phyloP scores from a whole-genome alignment of 805 yeast species.

The Wickerhamiella kazuoi region DNA sequence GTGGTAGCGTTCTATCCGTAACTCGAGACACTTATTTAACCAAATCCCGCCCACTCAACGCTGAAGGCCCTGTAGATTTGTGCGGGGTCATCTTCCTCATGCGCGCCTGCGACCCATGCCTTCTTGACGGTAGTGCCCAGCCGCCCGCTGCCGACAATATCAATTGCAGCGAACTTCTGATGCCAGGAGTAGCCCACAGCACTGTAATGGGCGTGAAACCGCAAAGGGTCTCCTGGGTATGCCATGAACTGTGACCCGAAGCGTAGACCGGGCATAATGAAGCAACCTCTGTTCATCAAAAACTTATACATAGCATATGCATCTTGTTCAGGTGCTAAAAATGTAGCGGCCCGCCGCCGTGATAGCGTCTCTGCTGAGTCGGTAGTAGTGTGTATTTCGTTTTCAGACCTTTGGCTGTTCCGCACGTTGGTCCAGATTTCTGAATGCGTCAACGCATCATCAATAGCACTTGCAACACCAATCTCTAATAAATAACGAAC shows the following conservation, averaged over 20 bases:
- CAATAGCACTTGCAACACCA: slow-evolving; percentile 28
- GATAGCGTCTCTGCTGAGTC: neutral
- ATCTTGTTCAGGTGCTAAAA: slow-evolving; percentile 2
- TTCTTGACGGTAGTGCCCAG: slow-evolving; percentile 87
- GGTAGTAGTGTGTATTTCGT: neutral
- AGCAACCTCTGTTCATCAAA: slow-evolving; percentile 31
- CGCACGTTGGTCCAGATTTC: too few species aligned
- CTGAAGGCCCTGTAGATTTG: slow-evolving; percentile 35
- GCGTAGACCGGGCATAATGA: slow-evolving; percentile 65
- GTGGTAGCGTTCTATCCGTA: too few species aligned
- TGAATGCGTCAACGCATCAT: slow-evolving; percentile 21
- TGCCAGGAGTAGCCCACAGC: slow-evolving; percentile 35
- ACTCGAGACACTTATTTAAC: slow-evolving; percentile 32
- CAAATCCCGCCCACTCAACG: slow-evolving; percentile 95
- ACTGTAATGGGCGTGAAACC: slow-evolving; percentile 76
- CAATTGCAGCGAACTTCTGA: slow-evolving; percentile 37
- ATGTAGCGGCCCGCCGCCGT: neutral
- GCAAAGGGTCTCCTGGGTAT: slow-evolving; percentile 86
- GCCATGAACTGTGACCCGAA: slow-evolving; percentile 83
- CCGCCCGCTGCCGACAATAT: slow-evolving; percentile 70
- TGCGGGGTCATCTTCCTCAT: slow-evolving; percentile 10
- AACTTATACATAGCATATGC: slow-evolving; percentile 24
- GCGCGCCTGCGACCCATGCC: slow-evolving; percentile 40
- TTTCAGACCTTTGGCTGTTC: too few species aligned
- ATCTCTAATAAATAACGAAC: slow-evolving; percentile 41